Conservation (phyloP, 2,329 filamentous ascomycete species). For the Fusarium beomiforme region DNA sequence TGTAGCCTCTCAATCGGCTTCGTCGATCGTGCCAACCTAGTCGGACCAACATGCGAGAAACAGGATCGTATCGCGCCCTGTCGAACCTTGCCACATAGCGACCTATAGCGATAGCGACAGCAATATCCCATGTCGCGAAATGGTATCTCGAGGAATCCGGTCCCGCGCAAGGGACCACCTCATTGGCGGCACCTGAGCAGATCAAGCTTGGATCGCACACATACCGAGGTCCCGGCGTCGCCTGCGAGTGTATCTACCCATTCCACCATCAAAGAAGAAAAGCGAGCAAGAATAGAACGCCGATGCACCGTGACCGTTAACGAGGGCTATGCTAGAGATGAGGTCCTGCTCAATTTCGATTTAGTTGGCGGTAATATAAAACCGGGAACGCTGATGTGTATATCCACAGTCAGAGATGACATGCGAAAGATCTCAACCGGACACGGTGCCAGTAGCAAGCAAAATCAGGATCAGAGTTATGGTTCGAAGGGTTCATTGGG, state of each 20-base stretch:
- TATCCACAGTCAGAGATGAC: conserved; percentile 69
- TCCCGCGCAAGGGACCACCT: conserved; percentile 56
- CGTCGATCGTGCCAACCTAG: conserved; percentile 16
- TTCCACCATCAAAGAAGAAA: conserved; percentile 56
- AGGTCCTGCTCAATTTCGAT: conserved; percentile 81
- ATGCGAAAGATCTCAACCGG: conserved; percentile 48
- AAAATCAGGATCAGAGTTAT: conserved; percentile 43
- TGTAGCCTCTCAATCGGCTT: conserved; percentile 12
- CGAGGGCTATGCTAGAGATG: conserved; percentile 80
- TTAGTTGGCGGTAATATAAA: conserved; percentile 71
- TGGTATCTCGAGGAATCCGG: conserved; percentile 40
- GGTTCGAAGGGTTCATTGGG: conserved; percentile 34
- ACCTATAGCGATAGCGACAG: conserved; percentile 26
- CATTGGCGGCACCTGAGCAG: conserved; percentile 65
- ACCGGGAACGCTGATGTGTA: conserved; percentile 76
- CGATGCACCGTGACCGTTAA: conserved; percentile 69
- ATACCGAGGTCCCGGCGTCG: conserved; percentile 54
- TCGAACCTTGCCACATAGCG: conserved; percentile 32
- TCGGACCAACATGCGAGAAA: conserved; percentile 38
- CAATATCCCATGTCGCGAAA: conserved; percentile 44
- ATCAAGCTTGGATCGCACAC: conserved; percentile 56
- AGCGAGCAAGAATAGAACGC: conserved; percentile 53
- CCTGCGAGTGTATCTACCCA: conserved; percentile 61
- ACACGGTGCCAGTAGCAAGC: conserved; percentile 48
- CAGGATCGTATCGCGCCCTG: conserved; percentile 24